Evolutionary conservation across 2,329 filamentous ascomycete species (phyloP).

Genomic region (Aphanoascus verrucosus): DNA sequence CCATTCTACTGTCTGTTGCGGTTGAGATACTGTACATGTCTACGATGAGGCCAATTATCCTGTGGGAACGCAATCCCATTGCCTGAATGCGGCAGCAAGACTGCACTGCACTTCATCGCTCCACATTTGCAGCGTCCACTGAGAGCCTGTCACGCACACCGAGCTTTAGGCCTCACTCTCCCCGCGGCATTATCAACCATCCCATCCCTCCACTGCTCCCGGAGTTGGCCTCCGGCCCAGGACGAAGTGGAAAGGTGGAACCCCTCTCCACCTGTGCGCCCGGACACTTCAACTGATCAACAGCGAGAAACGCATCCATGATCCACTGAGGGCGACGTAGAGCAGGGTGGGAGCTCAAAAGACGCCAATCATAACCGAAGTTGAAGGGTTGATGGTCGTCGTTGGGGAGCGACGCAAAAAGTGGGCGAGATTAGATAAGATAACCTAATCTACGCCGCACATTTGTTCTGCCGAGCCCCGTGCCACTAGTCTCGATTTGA

Average conservation of each 20-base stretch:
- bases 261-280: background rate
- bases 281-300: slow-evolving; percentile 5
- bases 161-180: background rate
- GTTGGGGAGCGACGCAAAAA: no score
- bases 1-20: background rate
- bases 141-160: background rate
- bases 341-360: background rate
- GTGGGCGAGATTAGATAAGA: slow-evolving; percentile 1
- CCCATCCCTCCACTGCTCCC: slow-evolving; percentile 1
- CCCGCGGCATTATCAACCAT: slow-evolving; percentile 3
- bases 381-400: background rate
- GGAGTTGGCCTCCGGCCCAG: background rate
- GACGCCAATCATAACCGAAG: background rate
- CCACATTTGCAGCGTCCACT: background rate
- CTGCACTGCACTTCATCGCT: background rate
- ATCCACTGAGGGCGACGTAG: background rate
- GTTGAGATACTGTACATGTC: background rate
- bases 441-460: background rate
- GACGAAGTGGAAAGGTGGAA: background rate
- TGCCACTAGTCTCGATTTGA: background rate
- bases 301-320: slow-evolving; percentile 1
- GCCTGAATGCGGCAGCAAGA: background rate
- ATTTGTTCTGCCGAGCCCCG: background rate
- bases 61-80: background rate
- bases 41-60: background rate